Evolutionary conservation across 164 flowering plant genomes (phyloP).

Genomic region (Stephania cephalantha): DNA sequence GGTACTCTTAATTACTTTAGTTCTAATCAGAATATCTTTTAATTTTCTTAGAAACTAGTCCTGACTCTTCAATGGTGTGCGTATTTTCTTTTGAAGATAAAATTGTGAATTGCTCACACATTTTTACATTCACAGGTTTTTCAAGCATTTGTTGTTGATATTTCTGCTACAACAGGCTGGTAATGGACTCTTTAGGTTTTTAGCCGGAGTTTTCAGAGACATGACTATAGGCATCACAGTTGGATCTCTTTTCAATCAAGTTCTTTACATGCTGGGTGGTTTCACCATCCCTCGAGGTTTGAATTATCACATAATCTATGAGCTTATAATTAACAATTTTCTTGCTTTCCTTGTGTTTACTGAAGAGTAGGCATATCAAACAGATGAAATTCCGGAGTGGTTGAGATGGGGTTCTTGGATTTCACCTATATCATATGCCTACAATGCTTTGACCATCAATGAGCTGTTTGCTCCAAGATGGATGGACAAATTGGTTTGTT

Average conservation of each 20-base stretch:
- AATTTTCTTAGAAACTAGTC: not conserved
- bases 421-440: conserved; percentile 67
- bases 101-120: not conserved
- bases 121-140: conserved; percentile 48
- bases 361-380: not conserved
- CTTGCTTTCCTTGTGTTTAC: not conserved
- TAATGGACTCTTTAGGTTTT: conserved; percentile 63
- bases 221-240: conserved; percentile 66
- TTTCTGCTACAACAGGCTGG: conserved; percentile 87
- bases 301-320: not conserved
- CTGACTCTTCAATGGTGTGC: too few relatives aligned
- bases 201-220: conserved; percentile 57
- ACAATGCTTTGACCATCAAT: conserved; percentile 60
- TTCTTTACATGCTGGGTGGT: conserved; percentile 76
- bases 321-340: not conserved
- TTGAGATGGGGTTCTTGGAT: conserved; percentile 86
- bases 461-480: conserved; percentile 84
- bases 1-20: conserved; percentile 30
- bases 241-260: conserved; percentile 53
- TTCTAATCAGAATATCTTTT: not conserved
- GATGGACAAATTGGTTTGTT: conserved; percentile 34
- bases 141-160: conserved; percentile 62
- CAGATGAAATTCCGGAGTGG: conserved; percentile 41
- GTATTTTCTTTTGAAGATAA: not conserved
- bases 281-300: conserved; percentile 74